A percentile compares a stretch with the other conserved stretches of the same genome.
Evolutionary conservation across 179 eudicot genomes (phyloP).

Genomic region (Vitellaria paradoxa): DNA sequence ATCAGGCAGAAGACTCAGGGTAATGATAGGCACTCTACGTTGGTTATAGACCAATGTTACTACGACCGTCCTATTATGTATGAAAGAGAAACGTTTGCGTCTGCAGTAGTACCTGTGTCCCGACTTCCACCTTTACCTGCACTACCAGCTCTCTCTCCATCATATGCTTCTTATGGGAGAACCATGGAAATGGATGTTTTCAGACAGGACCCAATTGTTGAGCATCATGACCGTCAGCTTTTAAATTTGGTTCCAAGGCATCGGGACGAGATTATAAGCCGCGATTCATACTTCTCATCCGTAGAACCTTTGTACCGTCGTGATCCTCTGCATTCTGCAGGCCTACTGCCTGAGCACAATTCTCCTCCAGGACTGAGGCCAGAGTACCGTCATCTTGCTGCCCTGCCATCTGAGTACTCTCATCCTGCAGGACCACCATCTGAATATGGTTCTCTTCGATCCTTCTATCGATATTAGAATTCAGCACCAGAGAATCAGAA

Average conservation of each 20-base stretch:
- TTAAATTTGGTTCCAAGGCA: slow-evolving; percentile 32
- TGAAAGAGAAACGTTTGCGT: slow-evolving; percentile 34
- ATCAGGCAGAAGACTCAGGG: slow-evolving; percentile 15
- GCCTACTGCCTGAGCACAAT: too few species aligned
- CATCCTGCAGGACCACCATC: too few species aligned
- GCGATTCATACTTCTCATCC: slow-evolving; percentile 22
- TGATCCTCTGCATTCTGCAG: slow-evolving; percentile 9
- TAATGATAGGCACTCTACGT: slow-evolving; percentile 19
- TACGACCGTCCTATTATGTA: slow-evolving; percentile 37
- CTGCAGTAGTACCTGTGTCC: slow-evolving; percentile 26
- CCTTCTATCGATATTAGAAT: too few species aligned
- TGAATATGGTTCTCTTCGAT: too few species aligned
- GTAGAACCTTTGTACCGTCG: slow-evolving; percentile 8
- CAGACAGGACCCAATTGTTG: slow-evolving; percentile 18
- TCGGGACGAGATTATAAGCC: slow-evolving; percentile 21
- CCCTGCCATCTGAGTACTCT: too few species aligned
- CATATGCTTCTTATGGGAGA: slow-evolving; percentile 39
- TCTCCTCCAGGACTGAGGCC: too few species aligned
- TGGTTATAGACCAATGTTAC: slow-evolving; percentile 28
- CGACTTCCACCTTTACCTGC: slow-evolving; percentile 26
- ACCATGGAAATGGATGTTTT: slow-evolving; percentile 23
- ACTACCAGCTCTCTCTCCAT: slow-evolving; percentile 19
- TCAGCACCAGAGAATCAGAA: too few species aligned
- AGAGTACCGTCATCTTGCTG: too few species aligned
- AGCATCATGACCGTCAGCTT: slow-evolving; percentile 13